Conservation (phyloP, 2,329 filamentous ascomycete genomes). For the Mariannaea elegans region DNA sequence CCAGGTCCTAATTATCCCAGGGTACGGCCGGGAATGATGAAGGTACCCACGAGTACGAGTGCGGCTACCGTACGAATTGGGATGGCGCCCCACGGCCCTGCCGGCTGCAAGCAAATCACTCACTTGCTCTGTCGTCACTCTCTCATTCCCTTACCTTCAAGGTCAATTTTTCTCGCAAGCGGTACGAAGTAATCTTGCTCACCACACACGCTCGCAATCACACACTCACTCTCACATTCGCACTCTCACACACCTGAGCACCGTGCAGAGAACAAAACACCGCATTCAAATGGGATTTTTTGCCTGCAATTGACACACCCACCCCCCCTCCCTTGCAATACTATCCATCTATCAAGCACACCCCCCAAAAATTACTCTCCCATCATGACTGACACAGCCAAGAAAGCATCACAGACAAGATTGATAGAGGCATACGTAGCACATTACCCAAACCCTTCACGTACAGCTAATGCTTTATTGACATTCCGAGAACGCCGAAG, state of each 20-base stretch:
- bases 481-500: neutral
- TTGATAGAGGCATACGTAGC: neutral
- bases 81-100: constrained; percentile 33
- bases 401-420: neutral
- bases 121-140: constrained; percentile 22
- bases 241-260: neutral
- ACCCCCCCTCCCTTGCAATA: neutral
- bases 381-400: neutral
- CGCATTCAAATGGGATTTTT: constrained; percentile 11
- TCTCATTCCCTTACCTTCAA: constrained; percentile 18
- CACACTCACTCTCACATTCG: neutral
- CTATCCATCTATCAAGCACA: neutral
- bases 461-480: neutral
- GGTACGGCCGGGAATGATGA: constrained; percentile 36
- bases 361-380: neutral
- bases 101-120: constrained; percentile 31
- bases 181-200: neutral
- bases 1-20: constrained; percentile 21
- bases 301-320: neutral
- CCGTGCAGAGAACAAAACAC: constrained; percentile 17
- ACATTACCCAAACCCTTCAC: neutral
- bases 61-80: constrained; percentile 41
- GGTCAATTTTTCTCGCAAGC: constrained; percentile 10
- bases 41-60: constrained; percentile 37
- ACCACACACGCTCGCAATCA: neutral